Evolutionary conservation across 805 yeast species (phyloP), one percentile per base, ranked within the genome.

Genomic region (Sporopachydermia quercuum): DNA sequence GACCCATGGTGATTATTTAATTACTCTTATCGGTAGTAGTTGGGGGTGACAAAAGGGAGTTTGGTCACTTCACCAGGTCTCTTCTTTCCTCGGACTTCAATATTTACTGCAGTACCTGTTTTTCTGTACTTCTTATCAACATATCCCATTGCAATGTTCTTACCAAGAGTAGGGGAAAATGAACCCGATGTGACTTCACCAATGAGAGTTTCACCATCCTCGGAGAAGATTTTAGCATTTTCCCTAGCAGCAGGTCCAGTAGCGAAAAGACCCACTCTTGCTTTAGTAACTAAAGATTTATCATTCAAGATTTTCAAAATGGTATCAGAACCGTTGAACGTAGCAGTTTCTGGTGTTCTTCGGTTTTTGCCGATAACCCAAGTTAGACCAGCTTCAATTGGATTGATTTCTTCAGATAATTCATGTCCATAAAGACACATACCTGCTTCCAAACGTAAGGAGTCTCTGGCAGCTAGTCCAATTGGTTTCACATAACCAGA

Each of bases 401-500:
- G 98, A 2, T 95, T 79, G 19, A 72, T 75, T 8, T 62, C 57
- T 49, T 85, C 94, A 45, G 70, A 72, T 51, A 91, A 68, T 59
- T 91, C 98, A 56, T 86, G 81, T 2, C 98, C 98, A 52, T 91
- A 91, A 41, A 91, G 68, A 60, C 98, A 91, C 96, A 91, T 83
- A 19, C 98, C 98, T 3, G 98, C 98, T 63, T 91, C 98, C 39
- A 91, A 64, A 53, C 98, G 74, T 48, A 91, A 67, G 6, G 96
- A 83, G 58, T 91, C 98, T 59, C 98, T 77, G 2, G 98, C 97
- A n/a, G 97, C 98, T 39, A 91, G 72, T 3, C 98, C 98, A 49
- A 86, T 83, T 33, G 96, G 94, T 55, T 73, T 74, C 37, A 85
- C 83, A 8, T 63, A 56, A 3, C 69, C 70, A 14, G 42, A 42